Conservation (phyloP, 345 rosid genomes). For the Luvunga scandens region DNA sequence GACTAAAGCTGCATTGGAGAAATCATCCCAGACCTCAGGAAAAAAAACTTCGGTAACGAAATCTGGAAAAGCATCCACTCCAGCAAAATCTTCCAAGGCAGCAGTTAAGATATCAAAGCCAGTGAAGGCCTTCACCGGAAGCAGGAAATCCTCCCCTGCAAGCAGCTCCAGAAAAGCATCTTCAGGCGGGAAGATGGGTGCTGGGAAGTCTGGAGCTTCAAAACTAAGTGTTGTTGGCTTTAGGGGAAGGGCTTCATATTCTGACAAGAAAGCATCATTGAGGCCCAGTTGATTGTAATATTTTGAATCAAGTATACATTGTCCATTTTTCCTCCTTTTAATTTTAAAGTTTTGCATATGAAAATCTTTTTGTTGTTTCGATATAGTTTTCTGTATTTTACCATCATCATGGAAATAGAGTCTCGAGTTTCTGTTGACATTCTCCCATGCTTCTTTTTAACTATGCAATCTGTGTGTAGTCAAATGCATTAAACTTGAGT, state of each 20-base stretch:
- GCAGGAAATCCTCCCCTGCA: constrained; percentile 12
- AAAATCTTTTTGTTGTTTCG: not conserved
- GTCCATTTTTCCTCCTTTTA: not conserved
- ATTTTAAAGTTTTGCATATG: not conserved
- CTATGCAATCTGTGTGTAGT: not conserved
- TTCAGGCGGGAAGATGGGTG: constrained; percentile 25
- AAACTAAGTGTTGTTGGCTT: constrained; percentile 78
- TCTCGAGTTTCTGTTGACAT: not conserved
- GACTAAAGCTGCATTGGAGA: constrained; percentile 21
- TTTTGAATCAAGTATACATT: not conserved
- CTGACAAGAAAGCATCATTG: constrained; percentile 34
- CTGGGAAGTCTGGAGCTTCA: constrained; percentile 23
- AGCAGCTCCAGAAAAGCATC: constrained; percentile 21
- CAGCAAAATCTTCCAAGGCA: constrained; percentile 39
- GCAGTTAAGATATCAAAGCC: constrained; percentile 21
- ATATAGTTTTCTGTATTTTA: not conserved
- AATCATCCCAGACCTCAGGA: constrained; percentile 25
- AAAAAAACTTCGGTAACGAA: constrained; percentile 38
- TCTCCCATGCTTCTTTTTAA: no score
- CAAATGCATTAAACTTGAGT: not conserved
- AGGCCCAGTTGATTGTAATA: constrained; percentile 33
- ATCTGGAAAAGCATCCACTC: constrained; percentile 32
- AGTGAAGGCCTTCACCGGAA: constrained; percentile 17
- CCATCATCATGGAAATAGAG: not conserved
- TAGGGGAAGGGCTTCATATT: constrained; percentile 56